Evolutionary conservation across 1,139 yeast genomes (phyloP).

Genomic region (Yamadazyma trypodendri): DNA sequence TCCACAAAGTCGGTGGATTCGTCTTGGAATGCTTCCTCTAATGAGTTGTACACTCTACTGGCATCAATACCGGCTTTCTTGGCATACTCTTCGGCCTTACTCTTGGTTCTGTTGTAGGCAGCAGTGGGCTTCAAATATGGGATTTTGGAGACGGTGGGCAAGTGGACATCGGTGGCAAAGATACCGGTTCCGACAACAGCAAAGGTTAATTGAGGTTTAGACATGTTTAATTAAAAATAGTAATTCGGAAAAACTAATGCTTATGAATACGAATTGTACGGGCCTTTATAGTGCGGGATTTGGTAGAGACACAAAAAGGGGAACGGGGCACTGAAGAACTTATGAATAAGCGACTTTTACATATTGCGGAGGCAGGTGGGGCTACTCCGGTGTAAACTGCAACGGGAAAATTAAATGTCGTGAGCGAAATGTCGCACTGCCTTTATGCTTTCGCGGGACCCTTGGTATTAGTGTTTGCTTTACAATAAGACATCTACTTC

Average conservation of each 20-base stretch:
- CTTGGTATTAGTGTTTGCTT: no score
- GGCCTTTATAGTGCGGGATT: no score
- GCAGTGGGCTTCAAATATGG: slow-evolving; percentile 41
- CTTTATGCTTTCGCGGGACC: no score
- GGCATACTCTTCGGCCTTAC: slow-evolving; percentile 84
- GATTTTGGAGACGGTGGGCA: slow-evolving; percentile 63
- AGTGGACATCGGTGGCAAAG: slow-evolving; percentile 80
- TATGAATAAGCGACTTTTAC: no score
- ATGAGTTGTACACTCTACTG: slow-evolving; percentile 56
- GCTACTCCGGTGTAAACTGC: no score
- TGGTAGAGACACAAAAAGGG: no score
- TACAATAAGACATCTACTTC: no score
- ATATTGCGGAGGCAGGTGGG: no score
- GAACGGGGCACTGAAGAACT: no score
- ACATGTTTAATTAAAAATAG: slow-evolving; percentile 1
- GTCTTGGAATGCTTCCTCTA: slow-evolving; percentile 67
- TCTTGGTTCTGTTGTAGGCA: slow-evolving; percentile 76
- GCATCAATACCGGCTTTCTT: slow-evolving; percentile 51
- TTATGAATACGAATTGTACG: background rate
- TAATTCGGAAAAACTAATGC: background rate
- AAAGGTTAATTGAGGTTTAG: slow-evolving; percentile 21
- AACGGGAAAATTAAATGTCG: no score
- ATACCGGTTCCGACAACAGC: slow-evolving; percentile 92
- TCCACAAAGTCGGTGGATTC: slow-evolving; percentile 71
- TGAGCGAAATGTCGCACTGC: no score